Evolutionary conservation across 169 alveolate species (phyloP).

Genomic region (Plasmodium gonderi): DNA sequence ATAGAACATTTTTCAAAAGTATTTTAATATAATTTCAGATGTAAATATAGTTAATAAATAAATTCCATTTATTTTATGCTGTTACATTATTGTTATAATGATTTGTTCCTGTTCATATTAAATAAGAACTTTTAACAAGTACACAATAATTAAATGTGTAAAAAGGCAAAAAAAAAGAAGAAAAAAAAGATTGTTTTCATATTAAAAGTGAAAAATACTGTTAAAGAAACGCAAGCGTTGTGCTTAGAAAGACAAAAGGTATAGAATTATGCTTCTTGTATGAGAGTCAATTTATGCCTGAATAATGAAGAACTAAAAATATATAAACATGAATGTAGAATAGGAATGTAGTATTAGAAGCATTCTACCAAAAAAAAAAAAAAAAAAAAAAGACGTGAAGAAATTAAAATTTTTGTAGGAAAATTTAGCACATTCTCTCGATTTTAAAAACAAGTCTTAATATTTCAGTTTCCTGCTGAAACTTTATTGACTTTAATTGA

Average conservation of each 20-base stretch:
- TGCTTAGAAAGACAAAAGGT: neutral
- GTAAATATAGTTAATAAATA: neutral
- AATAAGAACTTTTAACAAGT: neutral
- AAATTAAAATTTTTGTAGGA: neutral
- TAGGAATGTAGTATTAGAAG: neutral
- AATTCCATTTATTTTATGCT: neutral
- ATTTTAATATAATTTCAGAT: neutral
- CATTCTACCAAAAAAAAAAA: neutral
- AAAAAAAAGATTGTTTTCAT: neutral
- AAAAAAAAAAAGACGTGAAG: neutral
- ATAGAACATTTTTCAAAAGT: neutral
- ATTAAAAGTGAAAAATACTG: neutral
- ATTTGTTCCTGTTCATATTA: neutral
- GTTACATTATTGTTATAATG: neutral
- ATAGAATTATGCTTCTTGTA: neutral
- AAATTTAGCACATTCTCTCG: neutral
- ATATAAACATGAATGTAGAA: neutral
- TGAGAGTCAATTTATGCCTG: neutral
- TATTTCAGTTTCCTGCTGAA: neutral
- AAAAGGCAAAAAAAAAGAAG: neutral
- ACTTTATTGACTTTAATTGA: neutral
- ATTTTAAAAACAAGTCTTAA: neutral
- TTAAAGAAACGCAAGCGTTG: neutral
- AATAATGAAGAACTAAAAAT: neutral
- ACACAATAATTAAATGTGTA: neutral